Percentiles rank a stretch among this genome's conserved stretches.
Conservation (phyloP, 1,284 basidiomycete species). For the Stygiomarasmius scandens region DNA sequence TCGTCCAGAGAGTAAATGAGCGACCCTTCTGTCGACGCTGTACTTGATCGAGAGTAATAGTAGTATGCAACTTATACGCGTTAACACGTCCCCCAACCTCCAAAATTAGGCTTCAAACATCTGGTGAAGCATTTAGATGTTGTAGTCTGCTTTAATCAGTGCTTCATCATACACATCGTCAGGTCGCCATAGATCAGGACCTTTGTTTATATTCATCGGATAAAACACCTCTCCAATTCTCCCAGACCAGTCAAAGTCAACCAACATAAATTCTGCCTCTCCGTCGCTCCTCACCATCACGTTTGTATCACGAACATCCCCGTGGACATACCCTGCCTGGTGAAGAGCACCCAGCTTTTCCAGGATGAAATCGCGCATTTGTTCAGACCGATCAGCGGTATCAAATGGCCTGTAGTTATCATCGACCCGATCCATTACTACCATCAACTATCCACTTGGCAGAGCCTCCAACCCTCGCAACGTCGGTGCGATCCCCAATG, state of each 20-base stretch:
- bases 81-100: too few species aligned
- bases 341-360: conserved; percentile 14
- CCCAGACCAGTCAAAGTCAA: conserved; percentile 19
- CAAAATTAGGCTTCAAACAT: too few species aligned
- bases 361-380: neutral
- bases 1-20: conserved; percentile 95
- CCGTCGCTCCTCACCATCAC: conserved; percentile 15
- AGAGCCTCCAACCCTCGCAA: conserved; percentile 18
- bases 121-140: too few species aligned
- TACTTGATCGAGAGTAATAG: too few species aligned
- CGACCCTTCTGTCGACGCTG: conserved; percentile 93
- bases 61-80: too few species aligned
- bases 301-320: conserved; percentile 21
- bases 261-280: conserved; percentile 12
- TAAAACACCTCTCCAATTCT: neutral
- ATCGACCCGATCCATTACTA: conserved; percentile 20
- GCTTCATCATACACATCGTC: too few species aligned
- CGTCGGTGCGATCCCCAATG: conserved; percentile 21
- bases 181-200: too few species aligned
- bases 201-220: neutral
- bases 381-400: neutral
- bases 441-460: conserved; percentile 18
- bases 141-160: too few species aligned
- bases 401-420: neutral
- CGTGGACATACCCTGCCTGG: conserved; percentile 22